Percentiles rank a stretch among this genome's conserved stretches.
phyloP scores from a whole-genome alignment of 305 asterid species.

The Nicotiana rustica region DNA sequence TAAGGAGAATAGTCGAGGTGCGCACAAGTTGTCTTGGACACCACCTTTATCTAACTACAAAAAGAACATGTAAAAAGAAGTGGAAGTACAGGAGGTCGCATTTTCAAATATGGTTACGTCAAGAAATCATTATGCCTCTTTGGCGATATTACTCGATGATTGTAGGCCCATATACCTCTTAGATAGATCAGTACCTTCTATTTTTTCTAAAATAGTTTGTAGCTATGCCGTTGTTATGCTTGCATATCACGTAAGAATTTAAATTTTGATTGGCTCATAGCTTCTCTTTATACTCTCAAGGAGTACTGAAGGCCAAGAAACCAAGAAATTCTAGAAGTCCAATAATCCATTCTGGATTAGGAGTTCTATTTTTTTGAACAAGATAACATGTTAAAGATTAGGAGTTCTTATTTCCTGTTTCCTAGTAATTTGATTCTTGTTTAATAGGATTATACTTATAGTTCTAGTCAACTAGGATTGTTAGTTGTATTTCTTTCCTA shows the following conservation, averaged over 20 bases:
- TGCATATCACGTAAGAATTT: background rate
- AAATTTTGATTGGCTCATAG: background rate
- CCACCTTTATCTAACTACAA: too few species aligned
- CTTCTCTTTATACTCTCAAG: background rate
- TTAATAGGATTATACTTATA: too few species aligned
- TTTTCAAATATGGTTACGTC: background rate
- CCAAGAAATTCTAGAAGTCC: too few species aligned
- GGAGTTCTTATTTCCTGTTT: too few species aligned
- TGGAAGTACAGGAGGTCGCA: background rate
- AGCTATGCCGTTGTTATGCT: background rate
- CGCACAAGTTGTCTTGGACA: too few species aligned
- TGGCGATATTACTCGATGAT: background rate
- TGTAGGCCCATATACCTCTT: background rate
- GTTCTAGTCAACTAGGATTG: too few species aligned
- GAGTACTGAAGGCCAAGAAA: background rate
- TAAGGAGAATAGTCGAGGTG: too few species aligned
- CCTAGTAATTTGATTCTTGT: too few species aligned
- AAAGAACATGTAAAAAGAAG: background rate
- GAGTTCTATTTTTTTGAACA: too few species aligned
- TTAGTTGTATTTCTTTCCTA: too few species aligned
- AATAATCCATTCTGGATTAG: too few species aligned
- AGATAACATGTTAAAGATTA: too few species aligned
- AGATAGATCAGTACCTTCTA: background rate
- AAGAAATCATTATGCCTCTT: background rate
- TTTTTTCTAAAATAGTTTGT: background rate